These are phyloP conservation scores for Lentinula novae-zelandiae DNA, from an alignment of 1,284 basidiomycete species.

Conservation along the genomic window DNA sequence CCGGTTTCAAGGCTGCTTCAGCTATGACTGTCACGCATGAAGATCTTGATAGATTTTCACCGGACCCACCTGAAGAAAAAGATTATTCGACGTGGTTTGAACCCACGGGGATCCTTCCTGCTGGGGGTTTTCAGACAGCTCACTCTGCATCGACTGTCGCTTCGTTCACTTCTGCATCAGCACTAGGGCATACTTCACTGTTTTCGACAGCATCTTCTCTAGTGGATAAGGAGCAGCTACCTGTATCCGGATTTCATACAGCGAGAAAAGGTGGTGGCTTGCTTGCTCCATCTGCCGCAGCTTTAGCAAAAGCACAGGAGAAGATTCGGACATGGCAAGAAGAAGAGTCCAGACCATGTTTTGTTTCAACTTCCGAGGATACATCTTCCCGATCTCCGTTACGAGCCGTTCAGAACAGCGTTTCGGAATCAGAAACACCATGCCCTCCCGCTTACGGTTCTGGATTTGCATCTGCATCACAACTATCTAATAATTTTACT, in stretches of 20 bases:
- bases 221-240: background rate
- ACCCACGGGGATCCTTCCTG: constrained; percentile 25
- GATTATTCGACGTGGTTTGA: constrained; percentile 60
- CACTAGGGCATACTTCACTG: constrained; percentile 9
- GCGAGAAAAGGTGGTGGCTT: constrained; percentile 30
- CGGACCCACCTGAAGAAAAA: constrained; percentile 38
- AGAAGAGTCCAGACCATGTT: constrained; percentile 22
- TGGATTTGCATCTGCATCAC: constrained; percentile 24
- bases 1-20: constrained; percentile 21
- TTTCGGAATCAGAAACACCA: constrained; percentile 5
- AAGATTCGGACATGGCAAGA: constrained; percentile 56
- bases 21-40: constrained; percentile 11
- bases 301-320: constrained; percentile 53
- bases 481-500: constrained; percentile 29
- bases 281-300: constrained; percentile 52
- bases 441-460: constrained; percentile 1
- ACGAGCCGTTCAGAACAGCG: constrained; percentile 37
- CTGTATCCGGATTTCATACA: constrained; percentile 11
- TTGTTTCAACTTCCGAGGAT: background rate
- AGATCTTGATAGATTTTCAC: constrained; percentile 30
- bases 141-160: constrained; percentile 14
- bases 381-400: constrained; percentile 36
- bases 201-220: constrained; percentile 10
- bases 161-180: background rate
- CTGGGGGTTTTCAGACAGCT: constrained; percentile 36